Conservation (phyloP, 306 rosid species). For the Vigna angularis region DNA sequence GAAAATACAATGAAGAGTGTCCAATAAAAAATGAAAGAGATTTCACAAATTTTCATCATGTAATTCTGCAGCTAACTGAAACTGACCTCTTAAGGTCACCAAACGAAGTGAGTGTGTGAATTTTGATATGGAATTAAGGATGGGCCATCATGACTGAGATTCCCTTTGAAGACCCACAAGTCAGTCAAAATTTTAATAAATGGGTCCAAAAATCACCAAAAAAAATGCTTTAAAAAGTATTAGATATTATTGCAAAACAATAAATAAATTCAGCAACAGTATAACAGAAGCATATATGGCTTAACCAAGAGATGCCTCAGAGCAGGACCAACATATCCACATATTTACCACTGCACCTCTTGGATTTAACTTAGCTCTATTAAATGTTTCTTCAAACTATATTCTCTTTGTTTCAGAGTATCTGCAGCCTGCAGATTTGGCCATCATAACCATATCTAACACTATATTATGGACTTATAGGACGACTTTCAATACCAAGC, state of each 20-base stretch:
- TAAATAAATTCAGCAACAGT: slow-evolving; percentile 24
- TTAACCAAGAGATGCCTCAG: slow-evolving; percentile 29
- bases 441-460: slow-evolving; percentile 82
- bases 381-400: slow-evolving; percentile 50
- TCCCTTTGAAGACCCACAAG: slow-evolving; percentile 49
- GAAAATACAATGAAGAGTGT: slow-evolving; percentile 44
- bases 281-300: slow-evolving; percentile 44
- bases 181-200: slow-evolving; percentile 41
- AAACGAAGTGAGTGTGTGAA: slow-evolving; percentile 53
- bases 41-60: slow-evolving; percentile 40
- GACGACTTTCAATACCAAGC: neutral
- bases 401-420: slow-evolving; percentile 54
- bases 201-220: slow-evolving; percentile 38
- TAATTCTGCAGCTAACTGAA: slow-evolving; percentile 55
- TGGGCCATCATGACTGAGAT: slow-evolving; percentile 55
- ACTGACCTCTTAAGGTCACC: slow-evolving; percentile 51
- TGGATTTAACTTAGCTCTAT: slow-evolving; percentile 46
- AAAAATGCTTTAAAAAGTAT: neutral
- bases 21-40: slow-evolving; percentile 60
- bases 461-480: slow-evolving; percentile 26
- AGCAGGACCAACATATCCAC: slow-evolving; percentile 45
- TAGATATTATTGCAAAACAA: neutral
- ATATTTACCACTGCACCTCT: slow-evolving; percentile 42
- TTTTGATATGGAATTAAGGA: slow-evolving; percentile 51
- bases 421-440: slow-evolving; percentile 62